A percentile compares a stretch with the other conserved stretches of the same genome.
Evolutionary conservation across 345 rosid genomes (phyloP).

Genomic region (Firmiana major): DNA sequence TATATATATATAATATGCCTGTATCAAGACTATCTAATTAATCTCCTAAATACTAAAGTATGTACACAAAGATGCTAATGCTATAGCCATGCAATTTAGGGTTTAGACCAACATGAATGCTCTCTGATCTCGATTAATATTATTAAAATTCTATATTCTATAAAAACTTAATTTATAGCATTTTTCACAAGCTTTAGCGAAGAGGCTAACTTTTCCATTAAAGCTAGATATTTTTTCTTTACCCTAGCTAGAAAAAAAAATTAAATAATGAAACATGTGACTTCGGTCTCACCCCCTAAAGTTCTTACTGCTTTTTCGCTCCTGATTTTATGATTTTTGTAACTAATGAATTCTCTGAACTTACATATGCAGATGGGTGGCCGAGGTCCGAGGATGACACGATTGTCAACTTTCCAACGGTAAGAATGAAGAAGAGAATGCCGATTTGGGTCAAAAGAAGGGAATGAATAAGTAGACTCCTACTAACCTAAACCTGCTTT

Average conservation of each 20-base stretch:
- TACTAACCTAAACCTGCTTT: neutral
- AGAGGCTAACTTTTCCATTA: neutral
- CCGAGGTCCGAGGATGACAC: slow-evolving; percentile 84
- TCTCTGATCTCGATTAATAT: neutral
- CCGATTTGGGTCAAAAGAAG: slow-evolving; percentile 82
- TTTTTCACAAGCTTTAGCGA: neutral
- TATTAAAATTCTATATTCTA: no score
- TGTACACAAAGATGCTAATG: neutral
- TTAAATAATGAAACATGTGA: neutral
- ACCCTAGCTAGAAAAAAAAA: neutral
- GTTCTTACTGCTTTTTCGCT: neutral
- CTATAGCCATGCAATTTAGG: neutral
- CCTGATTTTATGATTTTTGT: neutral
- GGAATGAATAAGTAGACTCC: slow-evolving; percentile 12
- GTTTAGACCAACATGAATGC: neutral
- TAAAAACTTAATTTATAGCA: no score
- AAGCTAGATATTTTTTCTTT: no score
- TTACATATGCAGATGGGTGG: slow-evolving; percentile 60
- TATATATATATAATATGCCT: neutral
- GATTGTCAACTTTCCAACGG: slow-evolving; percentile 85
- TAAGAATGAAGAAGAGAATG: slow-evolving; percentile 80
- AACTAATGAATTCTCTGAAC: neutral
- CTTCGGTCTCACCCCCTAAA: neutral
- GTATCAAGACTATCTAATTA: neutral
- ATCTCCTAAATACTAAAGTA: neutral